Conservation (phyloP, 805 yeast genomes). For the Lipomyces sp. region DNA sequence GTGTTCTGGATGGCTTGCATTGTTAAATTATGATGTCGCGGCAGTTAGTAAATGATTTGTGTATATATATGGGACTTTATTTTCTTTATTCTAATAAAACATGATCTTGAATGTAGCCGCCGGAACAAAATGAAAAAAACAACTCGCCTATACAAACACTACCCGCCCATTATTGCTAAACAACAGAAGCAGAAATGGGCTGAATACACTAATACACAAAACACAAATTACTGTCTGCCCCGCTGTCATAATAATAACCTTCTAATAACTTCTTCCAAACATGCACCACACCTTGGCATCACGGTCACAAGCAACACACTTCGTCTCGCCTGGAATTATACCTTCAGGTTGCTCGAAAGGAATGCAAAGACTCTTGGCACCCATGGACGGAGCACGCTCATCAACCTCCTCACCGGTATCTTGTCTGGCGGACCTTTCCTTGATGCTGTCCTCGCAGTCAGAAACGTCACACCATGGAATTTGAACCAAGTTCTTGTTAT, state of each 20-base stretch:
- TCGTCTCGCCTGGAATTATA: slow-evolving; percentile 68
- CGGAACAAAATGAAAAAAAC: neutral
- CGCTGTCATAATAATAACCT: neutral
- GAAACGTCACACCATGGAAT: slow-evolving; percentile 97
- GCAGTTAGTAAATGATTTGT: neutral
- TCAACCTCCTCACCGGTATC: slow-evolving; percentile 81
- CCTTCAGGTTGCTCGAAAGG: slow-evolving; percentile 77
- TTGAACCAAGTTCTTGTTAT: slow-evolving; percentile 84
- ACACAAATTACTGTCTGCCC: too few species aligned
- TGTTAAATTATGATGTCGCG: neutral
- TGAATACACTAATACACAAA: neutral
- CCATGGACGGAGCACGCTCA: slow-evolving; percentile 98
- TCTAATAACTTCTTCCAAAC: slow-evolving; percentile 94
- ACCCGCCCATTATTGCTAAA: neutral
- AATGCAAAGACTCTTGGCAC: slow-evolving; percentile 97
- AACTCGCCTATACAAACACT: neutral
- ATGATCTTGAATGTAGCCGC: neutral
- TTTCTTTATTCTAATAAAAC: neutral
- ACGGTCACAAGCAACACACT: slow-evolving; percentile 83
- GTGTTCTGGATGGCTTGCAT: neutral
- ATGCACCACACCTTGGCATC: slow-evolving; percentile 80
- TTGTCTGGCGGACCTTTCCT: slow-evolving; percentile 79
- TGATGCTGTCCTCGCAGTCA: slow-evolving; percentile 96
- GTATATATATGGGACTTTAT: neutral
- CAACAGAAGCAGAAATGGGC: neutral